Percentiles rank a stretch among this genome's conserved stretches.
phyloP scores from a whole-genome alignment of 2,329 filamentous ascomycete genomes.

The Botrytis galanthina region DNA sequence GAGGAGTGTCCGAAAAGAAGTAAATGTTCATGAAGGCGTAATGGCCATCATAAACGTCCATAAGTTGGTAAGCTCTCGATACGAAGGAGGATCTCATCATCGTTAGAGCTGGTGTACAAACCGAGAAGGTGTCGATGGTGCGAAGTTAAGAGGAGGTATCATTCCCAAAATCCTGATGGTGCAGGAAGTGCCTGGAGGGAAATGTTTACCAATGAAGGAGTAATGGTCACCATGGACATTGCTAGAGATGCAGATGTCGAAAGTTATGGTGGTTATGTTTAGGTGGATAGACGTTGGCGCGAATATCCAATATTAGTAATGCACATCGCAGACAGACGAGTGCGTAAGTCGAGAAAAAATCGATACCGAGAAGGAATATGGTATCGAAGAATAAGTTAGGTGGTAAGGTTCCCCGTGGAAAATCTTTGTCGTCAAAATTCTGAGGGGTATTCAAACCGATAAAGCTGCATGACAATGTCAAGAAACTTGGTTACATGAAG shows the following conservation, averaged over 20 bases:
- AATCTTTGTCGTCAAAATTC: background rate
- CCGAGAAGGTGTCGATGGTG: too few species aligned
- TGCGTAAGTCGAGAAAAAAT: background rate
- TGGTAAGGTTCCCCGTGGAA: background rate
- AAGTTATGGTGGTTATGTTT: background rate
- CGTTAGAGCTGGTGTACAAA: too few species aligned
- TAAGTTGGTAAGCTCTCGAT: too few species aligned
- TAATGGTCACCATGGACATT: background rate
- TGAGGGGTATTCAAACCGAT: background rate
- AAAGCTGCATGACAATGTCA: background rate
- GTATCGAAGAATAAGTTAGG: background rate
- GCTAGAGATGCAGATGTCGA: background rate
- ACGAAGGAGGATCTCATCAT: too few species aligned
- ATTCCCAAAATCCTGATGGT: background rate
- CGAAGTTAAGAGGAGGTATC: too few species aligned
- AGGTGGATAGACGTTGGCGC: background rate
- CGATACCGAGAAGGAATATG: background rate
- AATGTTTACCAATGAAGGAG: background rate
- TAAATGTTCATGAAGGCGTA: background rate
- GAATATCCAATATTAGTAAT: background rate
- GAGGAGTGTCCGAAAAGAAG: background rate
- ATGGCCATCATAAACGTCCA: background rate
- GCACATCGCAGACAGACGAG: background rate
- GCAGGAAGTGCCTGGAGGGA: background rate
- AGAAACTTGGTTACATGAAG: background rate